Base-by-base conservation (phyloP, 441 rosid genomes). In the Melastoma candidum region DNA sequence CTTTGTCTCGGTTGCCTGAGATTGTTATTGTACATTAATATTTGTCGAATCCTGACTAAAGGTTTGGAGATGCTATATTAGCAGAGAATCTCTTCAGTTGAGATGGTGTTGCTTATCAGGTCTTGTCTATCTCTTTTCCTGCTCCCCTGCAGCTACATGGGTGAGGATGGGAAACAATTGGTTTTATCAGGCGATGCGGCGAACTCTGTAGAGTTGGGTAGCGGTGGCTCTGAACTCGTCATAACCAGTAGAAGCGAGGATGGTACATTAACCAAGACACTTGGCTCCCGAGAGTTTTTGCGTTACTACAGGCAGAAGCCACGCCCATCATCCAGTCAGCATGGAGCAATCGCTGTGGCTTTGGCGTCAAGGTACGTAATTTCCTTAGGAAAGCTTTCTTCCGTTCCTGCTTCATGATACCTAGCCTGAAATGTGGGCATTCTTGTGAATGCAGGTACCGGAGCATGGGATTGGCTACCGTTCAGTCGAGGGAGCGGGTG, bases 231-330 rank as follows among this genome's bases (percentile, higher is more conserved):
- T 24, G 98, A 93, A 80, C 92, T 93, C 10, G 72, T 88, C 61
- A 86, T 93, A 71, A 86, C 75, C 13, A 80, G 72, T 54, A 86
- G 83, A 68, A 55, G 76, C 0, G 76, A 68, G 5, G 55, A 57
- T 47, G 73, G 77, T 67, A 66, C 68, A 49, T 64, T 71, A 3
- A 70, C 78, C 27, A 84, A 67, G 74, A 74, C 95, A 26, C 83
- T 93, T 11, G 98, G 98, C 46, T 93, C 95, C 49, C 80, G 97
- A 1, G 98, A 89, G 56, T 93, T 68, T 68, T 60, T 88, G 76
- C 90, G 95, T n/a, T 92, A 85, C 56, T 92, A 92, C 65, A 82
- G 79, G 50, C 98, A 92, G 68, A 84, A 84, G 69, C 97, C 98
- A 13, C 90, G 86, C 0, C 98, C 98, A 24, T 72, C 96, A 11